A percentile compares a stretch with the other conserved stretches of the same genome.
Evolutionary conservation across 768 basidiomycete species (phyloP).

Genomic region (Lentinula raphanica): DNA sequence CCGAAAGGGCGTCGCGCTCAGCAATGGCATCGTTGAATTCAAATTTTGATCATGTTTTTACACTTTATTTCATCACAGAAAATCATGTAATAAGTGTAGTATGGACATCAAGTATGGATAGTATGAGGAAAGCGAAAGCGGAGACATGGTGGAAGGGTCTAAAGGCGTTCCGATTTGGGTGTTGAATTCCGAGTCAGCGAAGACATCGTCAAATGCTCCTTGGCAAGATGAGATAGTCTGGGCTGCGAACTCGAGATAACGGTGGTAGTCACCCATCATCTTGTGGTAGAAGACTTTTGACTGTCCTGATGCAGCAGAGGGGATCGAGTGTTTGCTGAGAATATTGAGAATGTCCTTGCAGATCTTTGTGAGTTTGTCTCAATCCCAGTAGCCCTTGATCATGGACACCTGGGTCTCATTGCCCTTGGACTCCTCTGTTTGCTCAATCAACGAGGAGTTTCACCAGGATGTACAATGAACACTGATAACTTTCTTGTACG

Average conservation of each 20-base stretch:
- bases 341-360: constrained; percentile 98
- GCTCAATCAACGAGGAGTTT: constrained; percentile 96
- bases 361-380: constrained; percentile 93
- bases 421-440: constrained; percentile 98
- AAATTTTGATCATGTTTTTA: constrained; percentile 2
- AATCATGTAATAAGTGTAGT: constrained; percentile 4
- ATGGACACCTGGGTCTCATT: constrained; percentile 93
- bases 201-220: too few species aligned
- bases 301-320: constrained; percentile 93
- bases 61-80: constrained; percentile 5
- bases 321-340: constrained; percentile 96
- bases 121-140: not conserved
- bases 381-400: constrained; percentile 97
- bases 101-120: not conserved
- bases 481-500: constrained; percentile 99
- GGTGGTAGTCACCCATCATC: constrained; percentile 99
- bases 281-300: constrained; percentile 99
- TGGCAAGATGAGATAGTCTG: constrained; percentile 96
- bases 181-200: too few species aligned
- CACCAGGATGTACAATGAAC: constrained; percentile 97
- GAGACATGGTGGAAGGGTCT: not conserved
- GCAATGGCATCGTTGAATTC: constrained; percentile 99
- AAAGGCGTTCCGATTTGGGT: too few species aligned
- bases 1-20: constrained; percentile 96
- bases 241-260: constrained; percentile 98